Evolutionary conservation across 2,329 filamentous ascomycete genomes (phyloP).

Genomic region (Aspergillus oerlinghausenensis): DNA sequence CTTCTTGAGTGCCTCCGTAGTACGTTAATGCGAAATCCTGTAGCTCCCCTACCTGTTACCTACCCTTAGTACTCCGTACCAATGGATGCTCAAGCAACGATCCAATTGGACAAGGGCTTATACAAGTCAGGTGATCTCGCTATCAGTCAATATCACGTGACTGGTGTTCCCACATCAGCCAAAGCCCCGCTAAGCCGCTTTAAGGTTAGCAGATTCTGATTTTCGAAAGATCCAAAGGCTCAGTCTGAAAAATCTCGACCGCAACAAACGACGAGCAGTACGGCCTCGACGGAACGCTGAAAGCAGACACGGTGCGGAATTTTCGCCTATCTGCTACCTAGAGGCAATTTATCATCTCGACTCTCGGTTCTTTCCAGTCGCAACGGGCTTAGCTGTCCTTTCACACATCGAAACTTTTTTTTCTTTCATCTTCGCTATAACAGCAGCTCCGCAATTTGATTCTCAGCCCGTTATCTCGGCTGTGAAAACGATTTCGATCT

Average conservation of each 20-base stretch:
- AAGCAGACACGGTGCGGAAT: slow-evolving; percentile 23
- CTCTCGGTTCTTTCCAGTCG: slow-evolving; percentile 7
- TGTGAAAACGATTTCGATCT: slow-evolving; percentile 5
- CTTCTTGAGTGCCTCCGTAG: slow-evolving; percentile 3
- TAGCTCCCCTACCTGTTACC: neutral
- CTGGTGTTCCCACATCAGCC: slow-evolving; percentile 15
- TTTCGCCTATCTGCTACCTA: slow-evolving; percentile 19
- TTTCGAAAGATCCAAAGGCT: slow-evolving; percentile 39
- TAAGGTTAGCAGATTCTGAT: slow-evolving; percentile 32
- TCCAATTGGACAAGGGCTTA: slow-evolving; percentile 22
- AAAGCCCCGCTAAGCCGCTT: slow-evolving; percentile 17
- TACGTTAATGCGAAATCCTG: slow-evolving; percentile 7
- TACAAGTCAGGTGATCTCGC: slow-evolving; percentile 25
- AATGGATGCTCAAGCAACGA: neutral
- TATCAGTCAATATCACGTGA: slow-evolving; percentile 20
- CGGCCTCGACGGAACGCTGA: slow-evolving; percentile 31
- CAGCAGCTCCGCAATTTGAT: neutral
- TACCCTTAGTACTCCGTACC: too few species aligned
- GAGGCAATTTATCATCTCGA: slow-evolving; percentile 10
- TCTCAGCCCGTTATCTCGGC: slow-evolving; percentile 8
- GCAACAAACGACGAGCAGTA: slow-evolving; percentile 34
- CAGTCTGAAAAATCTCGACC: slow-evolving; percentile 36
- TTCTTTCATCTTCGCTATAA: slow-evolving; percentile 5
- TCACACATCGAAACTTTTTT: slow-evolving; percentile 7
- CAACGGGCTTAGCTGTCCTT: slow-evolving; percentile 6